A percentile compares a stretch with the other conserved stretches of the same genome.
Evolutionary conservation across 2,329 filamentous ascomycete species (phyloP).

Genomic region (Orbilia ellipsospora): DNA sequence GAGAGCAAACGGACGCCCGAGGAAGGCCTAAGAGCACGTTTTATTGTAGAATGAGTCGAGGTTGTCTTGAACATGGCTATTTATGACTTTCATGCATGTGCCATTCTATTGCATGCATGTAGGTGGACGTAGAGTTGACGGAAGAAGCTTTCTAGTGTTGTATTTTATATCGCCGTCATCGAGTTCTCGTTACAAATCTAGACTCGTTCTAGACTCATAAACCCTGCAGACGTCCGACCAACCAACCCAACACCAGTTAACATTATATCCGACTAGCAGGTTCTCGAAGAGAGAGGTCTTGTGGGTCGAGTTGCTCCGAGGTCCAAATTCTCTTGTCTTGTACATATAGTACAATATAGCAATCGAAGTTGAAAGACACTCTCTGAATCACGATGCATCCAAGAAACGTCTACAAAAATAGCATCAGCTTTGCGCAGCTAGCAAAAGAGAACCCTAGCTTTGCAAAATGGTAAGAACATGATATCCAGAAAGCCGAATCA

Average conservation of each 20-base stretch:
- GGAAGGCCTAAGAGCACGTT: not conserved
- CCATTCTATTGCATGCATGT: not conserved
- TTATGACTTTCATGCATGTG: constrained; percentile 13
- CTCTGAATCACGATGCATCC: constrained; percentile 57
- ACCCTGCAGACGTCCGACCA: too few species aligned
- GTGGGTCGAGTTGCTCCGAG: too few species aligned
- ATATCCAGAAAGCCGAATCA: too few species aligned
- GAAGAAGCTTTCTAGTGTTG: constrained; percentile 36
- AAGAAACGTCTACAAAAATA: constrained; percentile 68
- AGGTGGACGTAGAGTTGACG: not conserved
- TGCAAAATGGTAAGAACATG: constrained; percentile 63
- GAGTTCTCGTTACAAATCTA: constrained; percentile 45
- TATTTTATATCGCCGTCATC: constrained; percentile 32
- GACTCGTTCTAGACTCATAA: constrained; percentile 21
- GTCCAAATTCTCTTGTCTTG: too few species aligned
- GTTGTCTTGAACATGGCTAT: constrained; percentile 16
- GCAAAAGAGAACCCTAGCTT: constrained; percentile 71
- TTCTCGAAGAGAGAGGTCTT: too few species aligned
- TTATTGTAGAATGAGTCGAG: not conserved
- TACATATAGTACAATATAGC: too few species aligned
- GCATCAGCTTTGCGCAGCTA: constrained; percentile 73
- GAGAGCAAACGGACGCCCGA: constrained; percentile 4
- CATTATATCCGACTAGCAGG: not conserved
- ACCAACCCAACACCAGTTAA: not conserved
- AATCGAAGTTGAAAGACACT: too few species aligned